Evolutionary conservation across 139 green algal genomes (phyloP), one percentile per base, ranked within the genome.

Genomic region (Deuterostichococcus epilithicus): DNA sequence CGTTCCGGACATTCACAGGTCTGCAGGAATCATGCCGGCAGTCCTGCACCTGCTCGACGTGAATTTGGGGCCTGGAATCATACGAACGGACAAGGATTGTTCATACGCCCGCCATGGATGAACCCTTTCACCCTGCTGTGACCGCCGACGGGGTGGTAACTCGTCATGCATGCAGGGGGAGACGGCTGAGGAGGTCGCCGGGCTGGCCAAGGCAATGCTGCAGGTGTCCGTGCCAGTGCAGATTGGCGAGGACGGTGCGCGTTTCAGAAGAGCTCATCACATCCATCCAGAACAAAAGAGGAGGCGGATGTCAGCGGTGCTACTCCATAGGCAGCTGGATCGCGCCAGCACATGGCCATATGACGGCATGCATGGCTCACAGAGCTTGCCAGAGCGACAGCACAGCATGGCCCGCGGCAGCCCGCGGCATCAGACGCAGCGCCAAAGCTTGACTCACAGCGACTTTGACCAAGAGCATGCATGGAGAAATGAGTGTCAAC

Each of bases 151-250:
- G 45, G 18, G 45, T 26, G 45, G 45, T 60, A 60, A 13, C 18
- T 13, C 45, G 18, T 13, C 45, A 60, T 60, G 59, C 26, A 37
- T 60, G 65, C 75, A 91, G 90, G 96, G 96, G 0, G 96, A 99
- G 84, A 99, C 96, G 0, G 65, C 94, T 5, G 88, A 86, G 10
- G 96, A 99, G 82, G 86, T 99, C 30, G 92, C 94, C 18, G 96
- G 96, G 6, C 76, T 99, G 75, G 96, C 96, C 0, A 76, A 81
- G 33, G 93, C 92, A 4, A 96, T 99, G 91, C 80, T 90, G 23
- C 70, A 76, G 28, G 80, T 87, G 37, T 70, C 74, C 2, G 47
- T 96, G 18, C 72, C 44, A 0, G 94, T 98, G 30, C 37, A 92
- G 18, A 91, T 86, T 0, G 26, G 33, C 0, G 74, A 80, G 38